A percentile compares a stretch with the other conserved stretches of the same genome.
phyloP scores from a whole-genome alignment of 2,329 filamentous ascomycete genomes.

The Hypoxylon sp. region DNA sequence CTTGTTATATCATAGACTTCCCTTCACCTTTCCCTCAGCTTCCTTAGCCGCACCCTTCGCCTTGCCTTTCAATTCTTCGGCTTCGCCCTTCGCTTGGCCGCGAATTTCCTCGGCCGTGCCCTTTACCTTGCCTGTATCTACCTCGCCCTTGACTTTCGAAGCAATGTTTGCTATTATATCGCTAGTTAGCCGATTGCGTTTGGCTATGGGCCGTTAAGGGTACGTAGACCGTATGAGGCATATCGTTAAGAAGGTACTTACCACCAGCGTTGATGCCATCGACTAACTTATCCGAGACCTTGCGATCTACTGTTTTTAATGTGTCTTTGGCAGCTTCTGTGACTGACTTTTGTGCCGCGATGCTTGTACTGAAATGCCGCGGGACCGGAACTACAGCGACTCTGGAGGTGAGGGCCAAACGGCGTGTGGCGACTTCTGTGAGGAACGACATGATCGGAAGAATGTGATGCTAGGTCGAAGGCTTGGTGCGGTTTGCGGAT shows the following conservation, averaged over 20 bases:
- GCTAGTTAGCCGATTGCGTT: neutral
- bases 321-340: constrained; percentile 72
- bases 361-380: constrained; percentile 66
- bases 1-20: constrained; percentile 39
- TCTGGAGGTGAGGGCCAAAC: constrained; percentile 57
- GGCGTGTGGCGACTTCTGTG: constrained; percentile 62
- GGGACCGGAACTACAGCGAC: constrained; percentile 59
- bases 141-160: constrained; percentile 65
- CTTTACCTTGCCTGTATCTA: constrained; percentile 57
- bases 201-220: too few relatives aligned
- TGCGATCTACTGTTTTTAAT: constrained; percentile 71
- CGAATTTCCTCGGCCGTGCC: constrained; percentile 55
- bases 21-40: constrained; percentile 57
- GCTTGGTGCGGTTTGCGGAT: neutral
- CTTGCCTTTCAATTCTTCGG: constrained; percentile 53
- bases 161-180: constrained; percentile 54
- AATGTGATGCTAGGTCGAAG: neutral
- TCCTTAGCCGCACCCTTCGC: constrained; percentile 49
- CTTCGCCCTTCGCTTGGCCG: constrained; percentile 59
- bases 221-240: neutral
- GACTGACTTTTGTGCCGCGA: constrained; percentile 63
- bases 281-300: constrained; percentile 72
- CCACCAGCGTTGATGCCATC: constrained; percentile 72
- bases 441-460: constrained; percentile 66
- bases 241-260: constrained; percentile 55